Evolutionary conservation across 75 land plant genomes (phyloP).

Genomic region (Chamaecyparis obtusa): DNA sequence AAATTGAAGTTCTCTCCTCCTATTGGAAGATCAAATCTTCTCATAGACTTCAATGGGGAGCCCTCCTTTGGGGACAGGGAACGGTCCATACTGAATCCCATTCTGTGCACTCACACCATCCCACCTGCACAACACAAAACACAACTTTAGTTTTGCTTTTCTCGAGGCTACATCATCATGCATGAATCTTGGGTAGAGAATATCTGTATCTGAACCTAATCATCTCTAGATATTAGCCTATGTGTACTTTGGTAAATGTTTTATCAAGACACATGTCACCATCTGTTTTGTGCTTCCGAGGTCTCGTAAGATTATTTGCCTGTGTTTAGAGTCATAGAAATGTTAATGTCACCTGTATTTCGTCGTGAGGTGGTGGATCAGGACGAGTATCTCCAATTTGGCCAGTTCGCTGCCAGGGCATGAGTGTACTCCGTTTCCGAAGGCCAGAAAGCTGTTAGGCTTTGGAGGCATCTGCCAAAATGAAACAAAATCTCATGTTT

Average conservation of each 20-base stretch:
- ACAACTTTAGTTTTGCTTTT: background rate
- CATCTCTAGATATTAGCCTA: background rate
- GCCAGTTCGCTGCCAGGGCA: slow-evolving; percentile 81
- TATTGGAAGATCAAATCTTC: background rate
- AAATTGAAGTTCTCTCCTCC: background rate
- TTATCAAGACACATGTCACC: no score
- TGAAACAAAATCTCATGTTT: background rate
- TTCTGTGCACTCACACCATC: slow-evolving; percentile 50
- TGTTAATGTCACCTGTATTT: slow-evolving; percentile 42
- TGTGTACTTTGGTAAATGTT: background rate
- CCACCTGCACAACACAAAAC: slow-evolving; percentile 48
- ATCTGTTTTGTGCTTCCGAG: no score
- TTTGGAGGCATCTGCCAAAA: slow-evolving; percentile 47
- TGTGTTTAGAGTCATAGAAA: background rate
- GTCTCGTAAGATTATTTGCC: background rate
- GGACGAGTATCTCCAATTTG: slow-evolving; percentile 56
- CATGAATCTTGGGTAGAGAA: background rate
- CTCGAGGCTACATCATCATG: background rate
- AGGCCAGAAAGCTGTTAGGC: slow-evolving; percentile 65
- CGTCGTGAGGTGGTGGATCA: slow-evolving; percentile 73
- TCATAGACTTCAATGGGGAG: slow-evolving; percentile 45
- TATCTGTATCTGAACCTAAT: background rate
- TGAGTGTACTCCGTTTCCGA: slow-evolving; percentile 65
- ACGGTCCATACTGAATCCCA: slow-evolving; percentile 76
- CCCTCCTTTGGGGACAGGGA: slow-evolving; percentile 73